Evolutionary conservation across 2,329 filamentous ascomycete species (phyloP).

Genomic region (Ceratocystiopsis minuta): DNA sequence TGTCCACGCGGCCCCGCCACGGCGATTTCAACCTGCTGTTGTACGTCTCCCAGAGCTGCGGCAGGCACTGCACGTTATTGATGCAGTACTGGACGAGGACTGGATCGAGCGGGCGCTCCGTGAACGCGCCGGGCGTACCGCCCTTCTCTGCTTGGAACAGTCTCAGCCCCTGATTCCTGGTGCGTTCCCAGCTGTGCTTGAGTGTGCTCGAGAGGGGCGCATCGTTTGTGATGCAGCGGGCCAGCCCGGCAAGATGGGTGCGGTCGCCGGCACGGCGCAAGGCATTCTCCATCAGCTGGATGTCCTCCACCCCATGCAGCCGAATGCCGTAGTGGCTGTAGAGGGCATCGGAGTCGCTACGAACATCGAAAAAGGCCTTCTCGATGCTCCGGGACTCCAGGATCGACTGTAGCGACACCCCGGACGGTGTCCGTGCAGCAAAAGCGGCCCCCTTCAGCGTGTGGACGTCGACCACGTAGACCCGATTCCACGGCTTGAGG

Average conservation of each 20-base stretch:
- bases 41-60: background rate
- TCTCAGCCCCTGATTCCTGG: too few species aligned
- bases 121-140: conserved; percentile 24
- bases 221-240: conserved; percentile 14
- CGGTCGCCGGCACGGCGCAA: conserved; percentile 5
- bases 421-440: too few species aligned
- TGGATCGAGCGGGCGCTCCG: conserved; percentile 22
- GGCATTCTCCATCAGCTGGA: conserved; percentile 16
- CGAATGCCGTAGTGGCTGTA: conserved; percentile 10
- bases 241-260: conserved; percentile 16
- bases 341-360: conserved; percentile 13
- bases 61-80: conserved; percentile 21
- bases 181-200: too few species aligned
- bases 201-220: conserved; percentile 13
- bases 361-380: conserved; percentile 14
- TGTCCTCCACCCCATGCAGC: conserved; percentile 12
- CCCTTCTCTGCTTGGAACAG: too few species aligned
- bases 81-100: conserved; percentile 26
- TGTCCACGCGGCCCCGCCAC: too few species aligned
- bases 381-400: conserved; percentile 8
- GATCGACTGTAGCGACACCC: conserved; percentile 8
- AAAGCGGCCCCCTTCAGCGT: too few species aligned
- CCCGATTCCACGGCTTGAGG: too few species aligned
- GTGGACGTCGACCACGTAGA: too few species aligned
- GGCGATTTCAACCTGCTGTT: too few species aligned